A percentile compares a stretch with the other conserved stretches of the same genome.
Conservation (phyloP, 2,329 filamentous ascomycete genomes). For the Curvularia sp. region DNA sequence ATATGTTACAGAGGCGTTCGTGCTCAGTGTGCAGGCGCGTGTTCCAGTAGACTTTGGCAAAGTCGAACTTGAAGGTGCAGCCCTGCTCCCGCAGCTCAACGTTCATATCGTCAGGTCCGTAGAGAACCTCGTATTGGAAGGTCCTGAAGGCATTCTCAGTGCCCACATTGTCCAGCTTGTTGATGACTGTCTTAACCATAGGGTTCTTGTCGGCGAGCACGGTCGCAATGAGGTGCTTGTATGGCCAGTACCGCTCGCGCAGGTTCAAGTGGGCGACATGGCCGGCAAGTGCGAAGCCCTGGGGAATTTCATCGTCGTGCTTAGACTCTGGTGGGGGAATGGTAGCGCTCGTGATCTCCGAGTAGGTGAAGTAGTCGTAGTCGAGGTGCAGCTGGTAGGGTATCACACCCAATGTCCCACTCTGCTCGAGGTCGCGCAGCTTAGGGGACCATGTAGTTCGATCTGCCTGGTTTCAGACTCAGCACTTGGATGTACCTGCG, state of each 20-base stretch:
- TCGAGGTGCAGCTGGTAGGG: conserved; percentile 78
- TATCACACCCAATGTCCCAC: conserved; percentile 72
- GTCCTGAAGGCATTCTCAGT: conserved; percentile 86
- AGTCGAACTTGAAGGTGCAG: conserved; percentile 92
- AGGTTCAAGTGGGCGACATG: conserved; percentile 97
- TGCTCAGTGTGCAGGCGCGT: conserved; percentile 90
- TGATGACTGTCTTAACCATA: conserved; percentile 85
- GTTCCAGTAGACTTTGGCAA: conserved; percentile 98
- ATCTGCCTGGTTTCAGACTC: conserved; percentile 59
- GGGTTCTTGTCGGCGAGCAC: conserved; percentile 91
- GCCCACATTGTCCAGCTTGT: conserved; percentile 91
- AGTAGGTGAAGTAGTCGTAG: conserved; percentile 87
- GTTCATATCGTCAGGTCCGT: conserved; percentile 80
- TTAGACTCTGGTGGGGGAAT: conserved; percentile 73
- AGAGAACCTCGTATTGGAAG: conserved; percentile 89
- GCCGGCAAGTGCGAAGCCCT: conserved; percentile 86
- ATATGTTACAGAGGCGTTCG: conserved; percentile 75
- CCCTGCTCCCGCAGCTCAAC: conserved; percentile 82
- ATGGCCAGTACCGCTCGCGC: conserved; percentile 79
- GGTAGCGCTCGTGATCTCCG: conserved; percentile 82
- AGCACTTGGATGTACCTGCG: conserved; percentile 30
- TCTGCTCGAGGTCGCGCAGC: conserved; percentile 71
- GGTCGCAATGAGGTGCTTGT: conserved; percentile 84
- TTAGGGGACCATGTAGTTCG: conserved; percentile 77
- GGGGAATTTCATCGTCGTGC: conserved; percentile 79